These are phyloP conservation scores for Gremmenia infestans DNA, from an alignment of 2,329 filamentous ascomycete genomes.

Conservation along the genomic window DNA sequence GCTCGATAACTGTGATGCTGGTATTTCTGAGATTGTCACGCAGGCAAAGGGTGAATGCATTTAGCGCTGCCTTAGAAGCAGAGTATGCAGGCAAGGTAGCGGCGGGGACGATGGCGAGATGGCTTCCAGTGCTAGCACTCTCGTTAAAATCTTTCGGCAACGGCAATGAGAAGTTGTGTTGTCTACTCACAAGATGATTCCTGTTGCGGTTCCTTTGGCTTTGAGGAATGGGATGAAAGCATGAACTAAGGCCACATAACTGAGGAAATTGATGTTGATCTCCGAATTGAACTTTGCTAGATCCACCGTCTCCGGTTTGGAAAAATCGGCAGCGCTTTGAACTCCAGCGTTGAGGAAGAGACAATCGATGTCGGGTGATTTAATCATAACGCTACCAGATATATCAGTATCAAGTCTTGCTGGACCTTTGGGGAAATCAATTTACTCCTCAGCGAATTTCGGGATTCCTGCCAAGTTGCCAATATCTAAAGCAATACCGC, in stretches of 20 bases:
- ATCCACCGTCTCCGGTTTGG: slow-evolving; percentile 39
- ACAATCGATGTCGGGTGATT: slow-evolving; percentile 48
- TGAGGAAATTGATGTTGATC: slow-evolving; percentile 38
- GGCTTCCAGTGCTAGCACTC: slow-evolving; percentile 15
- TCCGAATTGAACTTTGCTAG: slow-evolving; percentile 35
- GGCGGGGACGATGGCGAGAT: slow-evolving; percentile 17
- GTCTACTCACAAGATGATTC: slow-evolving; percentile 17
- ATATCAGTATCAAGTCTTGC: background rate
- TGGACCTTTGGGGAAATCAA: background rate
- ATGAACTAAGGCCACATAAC: slow-evolving; percentile 36
- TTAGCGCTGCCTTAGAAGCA: slow-evolving; percentile 18
- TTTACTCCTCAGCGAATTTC: slow-evolving; percentile 33
- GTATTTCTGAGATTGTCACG: slow-evolving; percentile 37
- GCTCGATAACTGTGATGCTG: slow-evolving; percentile 37
- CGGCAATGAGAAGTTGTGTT: background rate
- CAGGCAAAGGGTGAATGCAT: slow-evolving; percentile 33
- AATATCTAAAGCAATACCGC: slow-evolving; percentile 42
- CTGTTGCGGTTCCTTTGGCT: slow-evolving; percentile 6
- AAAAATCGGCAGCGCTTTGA: slow-evolving; percentile 45
- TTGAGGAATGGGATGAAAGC: slow-evolving; percentile 34
- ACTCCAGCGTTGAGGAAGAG: slow-evolving; percentile 54
- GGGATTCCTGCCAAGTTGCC: slow-evolving; percentile 38
- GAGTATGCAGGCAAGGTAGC: slow-evolving; percentile 21
- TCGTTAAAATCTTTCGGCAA: background rate
- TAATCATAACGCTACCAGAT: slow-evolving; percentile 25